Percentiles rank a stretch among this genome's conserved stretches.
Conservation (phyloP, 805 yeast genomes). For the Wickerhamomyces sydowiorum region DNA sequence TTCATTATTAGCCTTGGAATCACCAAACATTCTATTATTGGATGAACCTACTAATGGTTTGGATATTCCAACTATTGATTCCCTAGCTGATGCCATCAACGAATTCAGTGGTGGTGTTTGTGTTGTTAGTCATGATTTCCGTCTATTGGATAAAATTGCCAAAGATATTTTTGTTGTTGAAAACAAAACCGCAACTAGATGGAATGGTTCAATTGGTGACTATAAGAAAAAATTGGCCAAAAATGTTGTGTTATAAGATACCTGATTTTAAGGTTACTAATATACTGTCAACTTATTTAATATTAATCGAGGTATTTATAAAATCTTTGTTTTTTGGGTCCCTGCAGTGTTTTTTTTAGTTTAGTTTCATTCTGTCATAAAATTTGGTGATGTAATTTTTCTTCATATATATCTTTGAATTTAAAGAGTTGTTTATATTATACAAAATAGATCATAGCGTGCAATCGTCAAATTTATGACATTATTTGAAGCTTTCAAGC, state of each 20-base stretch:
- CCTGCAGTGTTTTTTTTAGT: neutral
- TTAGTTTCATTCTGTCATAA: neutral
- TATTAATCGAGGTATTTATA: neutral
- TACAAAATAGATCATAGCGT: too few species aligned
- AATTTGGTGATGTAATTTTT: too few species aligned
- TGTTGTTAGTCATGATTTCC: slow-evolving; percentile 98
- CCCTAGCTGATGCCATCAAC: slow-evolving; percentile 93
- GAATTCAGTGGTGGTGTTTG: slow-evolving; percentile 97
- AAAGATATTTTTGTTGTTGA: slow-evolving; percentile 96
- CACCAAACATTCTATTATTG: slow-evolving; percentile 88
- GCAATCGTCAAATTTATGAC: too few species aligned
- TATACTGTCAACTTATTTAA: neutral
- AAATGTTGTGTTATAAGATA: slow-evolving; percentile 64
- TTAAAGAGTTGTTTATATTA: too few species aligned
- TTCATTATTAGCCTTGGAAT: slow-evolving; percentile 90
- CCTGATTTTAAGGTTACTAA: neutral
- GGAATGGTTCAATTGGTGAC: slow-evolving; percentile 88
- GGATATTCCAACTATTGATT: slow-evolving; percentile 97
- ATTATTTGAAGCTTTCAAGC: too few species aligned
- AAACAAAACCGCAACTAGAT: slow-evolving; percentile 90
- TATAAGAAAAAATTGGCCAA: slow-evolving; percentile 94
- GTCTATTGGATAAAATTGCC: slow-evolving; percentile 94
- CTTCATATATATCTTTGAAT: too few species aligned
- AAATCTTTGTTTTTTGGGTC: neutral
- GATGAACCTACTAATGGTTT: slow-evolving; percentile 99